Evolutionary conservation across 345 rosid genomes (phyloP).

Genomic region (Camelina neglecta): DNA sequence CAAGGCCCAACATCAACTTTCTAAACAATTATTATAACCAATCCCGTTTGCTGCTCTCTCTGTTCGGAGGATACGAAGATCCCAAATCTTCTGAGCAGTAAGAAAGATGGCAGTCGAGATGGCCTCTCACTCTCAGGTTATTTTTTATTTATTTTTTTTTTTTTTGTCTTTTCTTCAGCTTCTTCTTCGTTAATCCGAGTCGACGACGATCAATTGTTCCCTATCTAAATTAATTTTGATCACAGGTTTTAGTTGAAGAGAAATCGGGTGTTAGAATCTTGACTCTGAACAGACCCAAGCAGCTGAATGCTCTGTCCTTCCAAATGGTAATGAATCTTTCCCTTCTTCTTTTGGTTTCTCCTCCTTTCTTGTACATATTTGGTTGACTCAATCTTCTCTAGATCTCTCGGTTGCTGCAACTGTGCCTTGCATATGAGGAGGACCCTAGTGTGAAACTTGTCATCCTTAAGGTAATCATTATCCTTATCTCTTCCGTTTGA

Average conservation of each 20-base stretch:
- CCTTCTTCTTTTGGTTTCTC: background rate
- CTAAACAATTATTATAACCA: background rate
- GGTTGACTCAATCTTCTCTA: conserved; percentile 30
- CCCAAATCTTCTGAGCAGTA: background rate
- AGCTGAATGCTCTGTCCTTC: conserved; percentile 69
- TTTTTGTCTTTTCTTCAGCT: background rate
- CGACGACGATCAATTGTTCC: conserved; percentile 10
- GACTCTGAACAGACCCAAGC: conserved; percentile 73
- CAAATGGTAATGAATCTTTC: conserved; percentile 53
- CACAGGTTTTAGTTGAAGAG: conserved; percentile 70
- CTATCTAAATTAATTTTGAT: conserved; percentile 29
- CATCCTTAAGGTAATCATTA: conserved; percentile 67
- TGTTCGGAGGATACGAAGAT: conserved; percentile 6
- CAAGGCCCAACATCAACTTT: conserved; percentile 10
- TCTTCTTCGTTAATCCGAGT: background rate
- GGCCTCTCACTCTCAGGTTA: conserved; percentile 37
- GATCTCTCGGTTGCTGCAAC: conserved; percentile 64
- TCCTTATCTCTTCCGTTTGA: conserved; percentile 3
- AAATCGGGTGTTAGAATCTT: conserved; percentile 55
- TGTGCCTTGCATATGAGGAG: conserved; percentile 63
- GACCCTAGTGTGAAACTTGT: conserved; percentile 65
- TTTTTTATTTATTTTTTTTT: too few species aligned
- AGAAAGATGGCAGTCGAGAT: conserved; percentile 11
- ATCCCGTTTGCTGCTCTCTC: background rate
- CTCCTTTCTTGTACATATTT: background rate